Evolutionary conservation across 1,139 yeast genomes (phyloP), one percentile per base, ranked within the genome.

Genomic region (Suzukiozyma palmioleophila): DNA sequence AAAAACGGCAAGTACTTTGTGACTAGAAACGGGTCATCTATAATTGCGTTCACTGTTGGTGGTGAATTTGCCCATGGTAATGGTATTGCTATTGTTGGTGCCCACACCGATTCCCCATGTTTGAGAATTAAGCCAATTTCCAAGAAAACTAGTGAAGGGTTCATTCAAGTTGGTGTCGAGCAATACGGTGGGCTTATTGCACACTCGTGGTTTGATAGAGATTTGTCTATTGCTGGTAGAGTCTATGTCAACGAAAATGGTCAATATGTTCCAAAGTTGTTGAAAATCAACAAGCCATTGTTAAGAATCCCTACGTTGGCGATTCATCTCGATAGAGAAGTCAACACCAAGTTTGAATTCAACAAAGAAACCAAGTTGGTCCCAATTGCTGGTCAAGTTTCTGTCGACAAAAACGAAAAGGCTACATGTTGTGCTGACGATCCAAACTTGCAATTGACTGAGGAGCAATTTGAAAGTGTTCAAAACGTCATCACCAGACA

Each of bases 21-120:
- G 41, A 84, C 95, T 15, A 76, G 97, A 62, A 92, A 92, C 57
- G 87, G 82, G 22, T 85, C 96, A 3, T 85, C 97, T 1, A 69
- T 92, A 32, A 79, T 90, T 47, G 97, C 96, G 2, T 92, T 92
- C 61, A 79, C 83, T 2, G 79, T 86, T 26, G 96, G 96, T 37
- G 74, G 73, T 11, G 59, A 79, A 41, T 87, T 86, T 78, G 54
- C 61, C 39, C 82, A 87, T n/a, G 95, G 95, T 12, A 81, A 84
- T 50, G 94, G 95, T 14, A 74, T 90, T 44, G 80, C 96, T 7
- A 82, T 92, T 43, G 82, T 89, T 32, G 98, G 97, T 24, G 95
- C 96, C 3, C 97, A 89, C 56, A 88, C 96, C 0, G 98, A 92
- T 59, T 85, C 96, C 8, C 98, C 98, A n/a, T 81, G 88, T 38